Evolutionary conservation across 78 protist species (phyloP).

Genomic region (Neovahlkampfia damariscottae): DNA sequence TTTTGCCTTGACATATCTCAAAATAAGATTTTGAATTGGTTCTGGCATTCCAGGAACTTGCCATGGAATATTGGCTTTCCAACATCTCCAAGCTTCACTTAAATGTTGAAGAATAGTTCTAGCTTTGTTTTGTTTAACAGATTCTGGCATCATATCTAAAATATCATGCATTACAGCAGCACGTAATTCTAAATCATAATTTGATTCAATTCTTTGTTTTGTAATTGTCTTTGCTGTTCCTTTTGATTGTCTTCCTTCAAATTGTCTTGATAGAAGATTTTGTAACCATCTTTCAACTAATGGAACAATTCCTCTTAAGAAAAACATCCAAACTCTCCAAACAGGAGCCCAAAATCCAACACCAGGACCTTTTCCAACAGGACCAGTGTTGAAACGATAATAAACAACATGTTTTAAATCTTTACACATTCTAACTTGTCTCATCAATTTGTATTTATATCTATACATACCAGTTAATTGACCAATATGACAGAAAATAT

Average conservation of each 20-base stretch:
- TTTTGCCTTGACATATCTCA: slow-evolving; percentile 94
- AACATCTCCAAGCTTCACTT: slow-evolving; percentile 98
- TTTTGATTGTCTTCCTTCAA: slow-evolving; percentile 93
- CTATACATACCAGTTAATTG: slow-evolving; percentile 99
- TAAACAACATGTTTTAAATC: slow-evolving; percentile 96
- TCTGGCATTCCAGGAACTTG: slow-evolving; percentile 98
- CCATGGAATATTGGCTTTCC: slow-evolving; percentile 99
- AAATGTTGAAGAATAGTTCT: slow-evolving; percentile 89
- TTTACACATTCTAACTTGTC: slow-evolving; percentile 94
- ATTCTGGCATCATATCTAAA: slow-evolving; percentile 99
- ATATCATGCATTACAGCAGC: slow-evolving; percentile 97
- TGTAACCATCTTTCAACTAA: slow-evolving; percentile 99
- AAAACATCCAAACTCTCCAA: slow-evolving; percentile 99
- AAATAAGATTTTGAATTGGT: slow-evolving; percentile 95
- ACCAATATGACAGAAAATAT: slow-evolving; percentile 95
- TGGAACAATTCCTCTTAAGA: slow-evolving; percentile 98
- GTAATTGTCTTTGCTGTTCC: slow-evolving; percentile 92
- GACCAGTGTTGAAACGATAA: slow-evolving; percentile 95
- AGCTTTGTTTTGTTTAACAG: slow-evolving; percentile 80
- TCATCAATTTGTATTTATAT: slow-evolving; percentile 98
- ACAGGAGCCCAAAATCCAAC: slow-evolving; percentile 99
- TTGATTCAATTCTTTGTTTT: slow-evolving; percentile 98
- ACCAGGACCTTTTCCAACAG: slow-evolving; percentile 99
- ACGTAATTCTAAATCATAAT: slow-evolving; percentile 95
- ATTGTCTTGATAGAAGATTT: slow-evolving; percentile 96